Evolutionary conservation across 2,329 filamentous ascomycete species (phyloP), one percentile per base, ranked within the genome.

Genomic region (Alternaria gansuensis): DNA sequence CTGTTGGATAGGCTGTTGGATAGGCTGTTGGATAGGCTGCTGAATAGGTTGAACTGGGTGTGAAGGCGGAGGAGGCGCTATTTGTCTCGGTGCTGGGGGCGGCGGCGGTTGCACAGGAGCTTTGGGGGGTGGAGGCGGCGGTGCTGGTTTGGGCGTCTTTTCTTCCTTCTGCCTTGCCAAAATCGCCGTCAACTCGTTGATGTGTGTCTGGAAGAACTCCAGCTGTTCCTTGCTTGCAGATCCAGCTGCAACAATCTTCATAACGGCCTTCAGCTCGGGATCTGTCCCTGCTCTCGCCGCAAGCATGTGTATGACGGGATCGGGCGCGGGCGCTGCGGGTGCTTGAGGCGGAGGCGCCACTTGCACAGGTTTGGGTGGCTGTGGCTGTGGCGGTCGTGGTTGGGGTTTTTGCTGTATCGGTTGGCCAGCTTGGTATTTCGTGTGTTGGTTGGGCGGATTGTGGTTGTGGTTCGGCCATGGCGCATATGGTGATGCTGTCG

Each of bases 221-320:
- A 95, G 79, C 73, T 95, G 90, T 13, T 87, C 85, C 36, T 87
- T 84, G 11, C 85, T 87, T 0, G 91, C 91, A 65, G 89, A 85
- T 1, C 91, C 91, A 28, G 88, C 87, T 0, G 91, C 91, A 0
- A 95, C 91, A 52, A 91, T 87, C 74, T 92, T 92, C 91, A 95
- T 95, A 0, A 95, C 81, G 34, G 90, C 87, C 57, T 92, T 88
- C 9, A 95, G 80, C 54, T 89, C 84, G 0, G 87, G 84, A 71
- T 95, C 90, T 26, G 86, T 87, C 0, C 89, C 90, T 6, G 91
- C 91, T 64, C 87, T 87, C 68, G 91, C 89, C 0, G 91, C 91
- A 26, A 95, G 80, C 63, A 90, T 87, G 50, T 92, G 88, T 55
- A 95, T 94, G 41, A 95, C 92, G 0, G 91, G 91, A 70, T 94